Conservation (phyloP, 2,329 filamentous ascomycete genomes). For the Aureobasidium sp. region DNA sequence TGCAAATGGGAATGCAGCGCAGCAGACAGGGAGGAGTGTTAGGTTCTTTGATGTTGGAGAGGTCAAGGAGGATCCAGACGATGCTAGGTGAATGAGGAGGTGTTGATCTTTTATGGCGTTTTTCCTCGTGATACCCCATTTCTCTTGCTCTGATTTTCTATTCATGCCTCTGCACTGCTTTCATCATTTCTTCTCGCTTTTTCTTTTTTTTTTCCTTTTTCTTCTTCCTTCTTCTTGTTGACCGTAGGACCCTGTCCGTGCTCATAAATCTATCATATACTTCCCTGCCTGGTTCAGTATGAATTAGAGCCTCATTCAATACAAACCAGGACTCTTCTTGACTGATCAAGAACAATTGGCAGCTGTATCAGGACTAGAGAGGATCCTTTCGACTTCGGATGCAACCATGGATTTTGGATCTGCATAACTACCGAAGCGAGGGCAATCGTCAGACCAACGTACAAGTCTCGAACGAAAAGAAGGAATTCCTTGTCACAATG, state of each 20-base stretch:
- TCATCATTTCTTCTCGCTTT: background rate
- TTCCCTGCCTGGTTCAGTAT: background rate
- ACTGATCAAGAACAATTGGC: too few species aligned
- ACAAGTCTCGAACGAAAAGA: too few species aligned
- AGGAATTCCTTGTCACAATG: too few species aligned
- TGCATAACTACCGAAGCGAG: too few species aligned
- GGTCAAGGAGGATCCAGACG: background rate
- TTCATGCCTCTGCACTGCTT: background rate
- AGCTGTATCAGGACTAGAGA: too few species aligned
- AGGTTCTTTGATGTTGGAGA: conserved; percentile 18
- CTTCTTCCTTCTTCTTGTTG: too few species aligned
- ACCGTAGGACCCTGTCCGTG: background rate
- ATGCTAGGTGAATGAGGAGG: background rate
- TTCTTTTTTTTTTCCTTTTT: background rate
- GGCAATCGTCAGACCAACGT: too few species aligned
- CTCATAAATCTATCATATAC: background rate
- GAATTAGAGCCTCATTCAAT: too few species aligned
- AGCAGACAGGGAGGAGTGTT: conserved; percentile 22
- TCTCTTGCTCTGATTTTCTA: background rate
- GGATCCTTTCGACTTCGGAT: too few species aligned
- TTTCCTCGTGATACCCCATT: background rate
- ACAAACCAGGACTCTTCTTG: too few species aligned
- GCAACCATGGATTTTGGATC: too few species aligned
- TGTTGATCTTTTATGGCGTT: background rate
- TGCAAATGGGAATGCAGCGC: conserved; percentile 14